Evolutionary conservation across 495 filamentous ascomycete species (phyloP), one percentile per base, ranked within the genome.

Genomic region (Aspergillus cavernicola): DNA sequence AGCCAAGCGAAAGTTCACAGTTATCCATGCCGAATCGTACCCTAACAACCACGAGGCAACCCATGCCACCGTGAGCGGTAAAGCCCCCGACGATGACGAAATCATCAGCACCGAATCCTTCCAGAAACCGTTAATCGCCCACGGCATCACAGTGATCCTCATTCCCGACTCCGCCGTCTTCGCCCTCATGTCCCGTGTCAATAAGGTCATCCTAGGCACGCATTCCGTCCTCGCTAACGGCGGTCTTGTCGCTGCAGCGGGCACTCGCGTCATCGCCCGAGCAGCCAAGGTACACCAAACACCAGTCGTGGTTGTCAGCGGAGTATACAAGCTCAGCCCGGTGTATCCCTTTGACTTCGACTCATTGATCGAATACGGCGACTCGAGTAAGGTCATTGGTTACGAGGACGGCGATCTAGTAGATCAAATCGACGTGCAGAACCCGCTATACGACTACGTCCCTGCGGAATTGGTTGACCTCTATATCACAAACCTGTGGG

Each of bases 401-500:
- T 95, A 84, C 61, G 80, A 86, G 37, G 84, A 95, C 44, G 88
- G 87, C 6, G 75, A 81, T 20, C 73, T 91, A 49, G 83, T 93
- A 41, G 83, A 88, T 7, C 80, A 84, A 60, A 79, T 93, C 36
- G 85, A 90, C 55, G 80, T 96, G 1, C 81, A 85, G 54, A 93
- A 91, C 67, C 89, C 89, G 9, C 61, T 92, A 18, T 87, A 84
- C 44, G 91, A 95, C 62, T 92, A 90, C 61, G 82, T 97, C 10
- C 85, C 86, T 2, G 81, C 87, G 7, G 87, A 92, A 51, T 69
- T 92, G 50, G 80, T 96, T 24, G 87, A 93, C 61, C 80, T 93
- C 31, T 96, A 96, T 63, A 86, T 97, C 56, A 95, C 92, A 9
- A 96, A 97, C 68, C 70, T 97, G 88, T 92, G 75, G 78, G 89